Base-by-base conservation (phyloP, 257 asterid species). In the Leonotis leonurus region DNA sequence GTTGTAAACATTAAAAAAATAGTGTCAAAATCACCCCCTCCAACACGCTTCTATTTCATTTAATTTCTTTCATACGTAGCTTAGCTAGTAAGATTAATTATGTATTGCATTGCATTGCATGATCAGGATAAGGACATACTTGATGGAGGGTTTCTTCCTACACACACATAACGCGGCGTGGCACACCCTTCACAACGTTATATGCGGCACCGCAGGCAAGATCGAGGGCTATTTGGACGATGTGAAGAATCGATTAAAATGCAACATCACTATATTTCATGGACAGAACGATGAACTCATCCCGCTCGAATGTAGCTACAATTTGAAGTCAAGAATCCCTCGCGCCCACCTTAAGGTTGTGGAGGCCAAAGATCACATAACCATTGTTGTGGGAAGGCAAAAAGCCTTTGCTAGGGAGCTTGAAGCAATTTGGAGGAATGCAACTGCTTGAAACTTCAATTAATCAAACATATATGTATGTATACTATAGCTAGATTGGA, bases 151-250 rank as follows among this genome's bases (percentile, higher is more conserved):
- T 3, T 93, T 93, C 71, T 89, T 85, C 75, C 78, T 88, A 25
- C 99, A 93, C 79, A 89, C 99, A 2, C 99, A 93, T 70, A 90
- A 87, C 41, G 91, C 99, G 0, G 97, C 97, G 8, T 93, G 99
- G 99, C 99, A 93, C 18, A 93, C 99, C 0, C 82, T 93, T 3
- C 99, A 93, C 89, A 93, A 93, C 77, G 83, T 93, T 0, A 84
- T 93, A 1, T 89, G 94, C 13, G 99, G 99, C 1, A 85, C 94
- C 0, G 99, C 97, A 0, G 89, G 82, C 0, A 87, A 83, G 56
- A 81, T 93, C 2, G 97, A 93, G 69, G 83, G 73, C 3, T 87
- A 89, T 22, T 65, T 93, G 56, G 94, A 93, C 14, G 82, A 68
- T 25, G 83, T 93, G 6, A 69, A 71, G 45, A 78, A 77, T 25